phyloP scores from a whole-genome alignment of 345 rosid genomes.

The Brassica juncea region DNA sequence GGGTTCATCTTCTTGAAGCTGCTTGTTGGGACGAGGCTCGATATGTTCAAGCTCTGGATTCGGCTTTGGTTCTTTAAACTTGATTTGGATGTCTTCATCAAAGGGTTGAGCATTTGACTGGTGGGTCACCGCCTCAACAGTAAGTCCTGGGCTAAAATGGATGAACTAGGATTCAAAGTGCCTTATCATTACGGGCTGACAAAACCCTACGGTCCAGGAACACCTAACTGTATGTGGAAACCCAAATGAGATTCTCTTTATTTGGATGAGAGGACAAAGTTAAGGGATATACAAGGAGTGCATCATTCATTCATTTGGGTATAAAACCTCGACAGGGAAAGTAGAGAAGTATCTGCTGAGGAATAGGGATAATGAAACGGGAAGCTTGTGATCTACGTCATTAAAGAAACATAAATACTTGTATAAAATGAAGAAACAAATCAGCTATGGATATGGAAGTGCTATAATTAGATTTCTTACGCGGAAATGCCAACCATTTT shows the following conservation, averaged over 20 bases:
- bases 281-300: conserved; percentile 1
- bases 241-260: conserved; percentile 73
- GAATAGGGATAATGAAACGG: conserved; percentile 59
- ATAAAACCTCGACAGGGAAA: conserved; percentile 80
- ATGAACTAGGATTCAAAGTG: conserved; percentile 65
- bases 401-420: background rate
- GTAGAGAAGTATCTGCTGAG: conserved; percentile 63
- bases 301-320: conserved; percentile 26
- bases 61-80: background rate
- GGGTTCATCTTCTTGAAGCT: background rate
- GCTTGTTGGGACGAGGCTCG: background rate
- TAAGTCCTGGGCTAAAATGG: conserved; percentile 57
- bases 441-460: conserved; percentile 25
- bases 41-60: background rate
- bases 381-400: conserved; percentile 31
- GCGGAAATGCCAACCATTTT: conserved; percentile 25
- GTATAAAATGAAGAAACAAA: conserved; percentile 19
- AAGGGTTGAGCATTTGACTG: conserved; percentile 58
- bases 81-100: conserved; percentile 9
- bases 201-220: conserved; percentile 76
- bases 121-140: conserved; percentile 72
- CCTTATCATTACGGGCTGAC: conserved; percentile 76
- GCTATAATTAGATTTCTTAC: conserved; percentile 32
- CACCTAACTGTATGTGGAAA: conserved; percentile 56
- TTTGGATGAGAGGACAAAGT: conserved; percentile 41